Conservation (phyloP, 805 yeast species). For the Monosporozyma siamensis region DNA sequence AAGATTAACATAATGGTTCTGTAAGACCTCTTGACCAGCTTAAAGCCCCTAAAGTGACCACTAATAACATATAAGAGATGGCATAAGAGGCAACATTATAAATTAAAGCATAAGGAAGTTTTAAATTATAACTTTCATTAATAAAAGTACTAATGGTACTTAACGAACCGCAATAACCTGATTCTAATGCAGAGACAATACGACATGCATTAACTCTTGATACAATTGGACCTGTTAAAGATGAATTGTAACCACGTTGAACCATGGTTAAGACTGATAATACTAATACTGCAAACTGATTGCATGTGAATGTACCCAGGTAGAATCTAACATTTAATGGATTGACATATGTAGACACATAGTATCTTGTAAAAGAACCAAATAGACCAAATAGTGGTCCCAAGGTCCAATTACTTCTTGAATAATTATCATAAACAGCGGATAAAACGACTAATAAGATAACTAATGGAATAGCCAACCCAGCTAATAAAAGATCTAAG, state of each 20-base stretch:
- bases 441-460: constrained; percentile 22
- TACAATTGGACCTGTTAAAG: constrained; percentile 23
- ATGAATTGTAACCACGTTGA: constrained; percentile 33
- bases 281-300: constrained; percentile 33
- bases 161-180: constrained; percentile 63
- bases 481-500: constrained; percentile 2
- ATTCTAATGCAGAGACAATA: constrained; percentile 43
- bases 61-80: constrained; percentile 38
- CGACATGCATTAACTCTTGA: constrained; percentile 36
- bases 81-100: constrained; percentile 45
- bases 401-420: constrained; percentile 64
- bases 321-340: constrained; percentile 40
- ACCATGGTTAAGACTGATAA: constrained; percentile 17
- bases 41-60: constrained; percentile 62
- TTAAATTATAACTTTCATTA: constrained; percentile 46
- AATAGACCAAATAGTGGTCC: constrained; percentile 59
- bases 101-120: constrained; percentile 32
- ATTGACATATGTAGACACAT: constrained; percentile 44
- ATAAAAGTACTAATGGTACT: constrained; percentile 75
- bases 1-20: constrained; percentile 10
- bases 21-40: constrained; percentile 46
- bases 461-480: constrained; percentile 18
- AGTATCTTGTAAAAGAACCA: constrained; percentile 54
- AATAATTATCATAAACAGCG: constrained; percentile 29
- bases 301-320: constrained; percentile 42